phyloP scores from a whole-genome alignment of 371 early-diverging fungal genomes.

The Lichtheimia ramosa region DNA sequence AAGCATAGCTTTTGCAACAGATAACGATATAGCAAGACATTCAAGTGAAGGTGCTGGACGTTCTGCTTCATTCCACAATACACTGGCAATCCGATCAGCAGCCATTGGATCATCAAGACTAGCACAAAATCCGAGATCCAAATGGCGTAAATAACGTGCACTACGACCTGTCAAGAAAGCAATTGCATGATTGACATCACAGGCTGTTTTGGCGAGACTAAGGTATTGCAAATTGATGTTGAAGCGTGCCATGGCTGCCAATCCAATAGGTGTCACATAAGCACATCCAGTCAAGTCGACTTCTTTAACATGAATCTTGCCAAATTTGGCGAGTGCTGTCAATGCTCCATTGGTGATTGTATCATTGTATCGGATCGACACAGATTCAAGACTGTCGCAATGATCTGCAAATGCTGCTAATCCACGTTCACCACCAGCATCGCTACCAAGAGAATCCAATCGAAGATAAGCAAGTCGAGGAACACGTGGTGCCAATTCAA shows the following conservation, averaged over 20 bases:
- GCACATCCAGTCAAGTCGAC: constrained; percentile 32
- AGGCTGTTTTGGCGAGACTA: constrained; percentile 12
- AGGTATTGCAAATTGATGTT: constrained; percentile 21
- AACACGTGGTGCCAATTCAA: constrained; percentile 24
- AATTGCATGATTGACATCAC: not conserved
- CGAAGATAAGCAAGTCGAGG: constrained; percentile 16
- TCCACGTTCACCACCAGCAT: constrained; percentile 21
- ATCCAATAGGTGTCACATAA: constrained; percentile 18
- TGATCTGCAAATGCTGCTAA: constrained; percentile 30
- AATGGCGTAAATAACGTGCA: constrained; percentile 14
- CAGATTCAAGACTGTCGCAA: constrained; percentile 20
- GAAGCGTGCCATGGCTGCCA: constrained; percentile 22
- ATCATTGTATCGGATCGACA: constrained; percentile 20
- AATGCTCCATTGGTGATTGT: constrained; percentile 26
- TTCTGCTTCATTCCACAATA: not conserved
- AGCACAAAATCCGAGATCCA: constrained; percentile 16
- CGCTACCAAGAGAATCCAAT: constrained; percentile 16
- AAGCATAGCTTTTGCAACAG: constrained; percentile 9
- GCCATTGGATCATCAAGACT: not conserved
- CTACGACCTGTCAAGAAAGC: constrained; percentile 8
- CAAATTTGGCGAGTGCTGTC: constrained; percentile 32
- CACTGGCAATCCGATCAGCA: constrained; percentile 8
- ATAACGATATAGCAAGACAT: constrained; percentile 16
- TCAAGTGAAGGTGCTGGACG: constrained; percentile 6
- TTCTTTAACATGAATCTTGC: constrained; percentile 26